These are phyloP conservation scores for Litsea cubeba DNA, from an alignment of 164 flowering plant genomes.

Conservation along the genomic window DNA sequence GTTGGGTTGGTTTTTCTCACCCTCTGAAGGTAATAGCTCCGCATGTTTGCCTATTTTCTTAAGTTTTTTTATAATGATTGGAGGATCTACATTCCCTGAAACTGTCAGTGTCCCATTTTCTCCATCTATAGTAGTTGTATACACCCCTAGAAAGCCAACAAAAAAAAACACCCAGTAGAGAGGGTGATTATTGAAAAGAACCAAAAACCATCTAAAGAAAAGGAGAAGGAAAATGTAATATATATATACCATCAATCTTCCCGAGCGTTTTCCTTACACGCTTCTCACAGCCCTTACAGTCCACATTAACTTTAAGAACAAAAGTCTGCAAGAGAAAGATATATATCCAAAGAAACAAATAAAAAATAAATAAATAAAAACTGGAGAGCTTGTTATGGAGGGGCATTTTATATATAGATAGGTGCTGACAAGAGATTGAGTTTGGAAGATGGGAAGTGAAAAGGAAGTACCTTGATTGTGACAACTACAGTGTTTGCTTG, in stretches of 20 bases:
- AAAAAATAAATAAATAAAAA: not conserved
- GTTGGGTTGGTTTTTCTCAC: slow-evolving; percentile 35
- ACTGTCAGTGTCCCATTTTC: slow-evolving; percentile 90
- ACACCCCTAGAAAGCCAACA: slow-evolving; percentile 55
- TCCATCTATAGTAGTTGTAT: slow-evolving; percentile 58
- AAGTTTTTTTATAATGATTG: slow-evolving; percentile 72
- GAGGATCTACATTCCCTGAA: slow-evolving; percentile 75
- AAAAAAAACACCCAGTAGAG: not conserved
- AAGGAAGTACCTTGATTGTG: slow-evolving; percentile 71
- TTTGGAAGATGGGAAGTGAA: slow-evolving; percentile 15
- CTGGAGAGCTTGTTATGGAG: not conserved
- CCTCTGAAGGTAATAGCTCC: slow-evolving; percentile 62
- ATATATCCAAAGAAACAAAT: slow-evolving; percentile 7
- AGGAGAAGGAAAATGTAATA: not conserved
- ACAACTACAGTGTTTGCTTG: slow-evolving; percentile 48
- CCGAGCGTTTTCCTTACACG: slow-evolving; percentile 82
- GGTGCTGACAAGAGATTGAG: slow-evolving; percentile 8
- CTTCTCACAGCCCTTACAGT: slow-evolving; percentile 84
- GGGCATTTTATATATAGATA: not conserved
- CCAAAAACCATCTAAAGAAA: not conserved
- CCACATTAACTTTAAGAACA: slow-evolving; percentile 80
- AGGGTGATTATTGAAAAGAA: too few relatives aligned
- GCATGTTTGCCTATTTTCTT: slow-evolving; percentile 76
- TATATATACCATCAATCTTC: slow-evolving; percentile 64
- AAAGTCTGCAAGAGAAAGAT: slow-evolving; percentile 58